Conservation (phyloP, 2,329 filamentous ascomycete genomes). For the Tolypocladium capitatum region DNA sequence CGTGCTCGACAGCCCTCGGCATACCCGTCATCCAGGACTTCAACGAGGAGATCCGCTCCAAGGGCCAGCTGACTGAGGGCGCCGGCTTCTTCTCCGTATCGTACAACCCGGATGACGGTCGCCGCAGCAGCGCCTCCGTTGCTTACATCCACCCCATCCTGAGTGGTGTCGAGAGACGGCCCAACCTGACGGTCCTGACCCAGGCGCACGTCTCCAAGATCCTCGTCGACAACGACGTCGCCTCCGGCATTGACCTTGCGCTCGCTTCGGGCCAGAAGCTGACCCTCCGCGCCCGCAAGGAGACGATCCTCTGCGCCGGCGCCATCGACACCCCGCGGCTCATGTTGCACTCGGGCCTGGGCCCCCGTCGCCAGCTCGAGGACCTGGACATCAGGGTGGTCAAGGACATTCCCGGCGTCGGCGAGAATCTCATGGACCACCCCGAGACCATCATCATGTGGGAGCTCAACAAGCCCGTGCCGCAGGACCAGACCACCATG, state of each 20-base stretch:
- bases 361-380: constrained; percentile 39
- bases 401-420: constrained; percentile 44
- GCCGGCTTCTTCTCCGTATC: constrained; percentile 86
- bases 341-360: constrained; percentile 44
- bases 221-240: constrained; percentile 55
- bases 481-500: constrained; percentile 74
- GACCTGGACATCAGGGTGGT: constrained; percentile 41
- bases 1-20: constrained; percentile 64
- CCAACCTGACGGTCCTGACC: constrained; percentile 76
- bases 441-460: constrained; percentile 50
- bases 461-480: constrained; percentile 68
- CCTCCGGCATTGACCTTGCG: constrained; percentile 59
- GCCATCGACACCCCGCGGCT: constrained; percentile 69
- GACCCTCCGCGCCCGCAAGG: constrained; percentile 51
- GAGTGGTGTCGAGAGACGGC: constrained; percentile 65
- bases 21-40: constrained; percentile 78
- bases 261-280: constrained; percentile 38
- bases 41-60: constrained; percentile 67
- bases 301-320: constrained; percentile 70
- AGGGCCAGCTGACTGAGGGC: constrained; percentile 58
- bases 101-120: constrained; percentile 81
- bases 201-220: constrained; percentile 79
- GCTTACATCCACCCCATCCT: constrained; percentile 90
- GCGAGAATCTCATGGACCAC: constrained; percentile 49
- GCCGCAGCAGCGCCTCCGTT: constrained; percentile 73